Conservation (phyloP, 1,284 basidiomycete species). For the Moesziomyces parantarcticus region DNA sequence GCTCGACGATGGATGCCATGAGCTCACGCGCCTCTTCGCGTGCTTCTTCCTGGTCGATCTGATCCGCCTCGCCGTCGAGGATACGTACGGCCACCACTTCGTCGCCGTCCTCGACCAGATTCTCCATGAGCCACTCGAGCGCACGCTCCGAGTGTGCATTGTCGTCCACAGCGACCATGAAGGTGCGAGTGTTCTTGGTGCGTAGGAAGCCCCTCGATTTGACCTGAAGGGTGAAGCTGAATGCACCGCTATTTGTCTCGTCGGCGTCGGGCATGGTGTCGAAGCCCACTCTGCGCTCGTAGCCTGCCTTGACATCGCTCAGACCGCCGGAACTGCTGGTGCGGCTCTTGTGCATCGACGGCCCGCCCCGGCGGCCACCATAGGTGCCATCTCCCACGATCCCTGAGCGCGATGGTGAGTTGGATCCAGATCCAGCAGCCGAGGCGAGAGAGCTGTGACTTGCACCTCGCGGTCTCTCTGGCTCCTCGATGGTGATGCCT, state of each 20-base stretch:
- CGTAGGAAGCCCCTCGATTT: slow-evolving; percentile 85
- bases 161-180: slow-evolving; percentile 86
- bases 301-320: slow-evolving; percentile 53
- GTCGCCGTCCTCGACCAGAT: slow-evolving; percentile 89
- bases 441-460: slow-evolving; percentile 32
- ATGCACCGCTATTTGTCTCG: slow-evolving; percentile 55
- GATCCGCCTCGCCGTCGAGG: slow-evolving; percentile 80
- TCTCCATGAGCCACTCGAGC: slow-evolving; percentile 74
- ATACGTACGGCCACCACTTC: slow-evolving; percentile 92
- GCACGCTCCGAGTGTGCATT: slow-evolving; percentile 71
- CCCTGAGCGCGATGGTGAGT: slow-evolving; percentile 24
- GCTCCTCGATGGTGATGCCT: slow-evolving; percentile 49
- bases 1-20: slow-evolving; percentile 82
- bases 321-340: slow-evolving; percentile 48
- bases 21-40: slow-evolving; percentile 88
- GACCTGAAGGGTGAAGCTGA: slow-evolving; percentile 73
- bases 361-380: slow-evolving; percentile 45
- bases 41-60: slow-evolving; percentile 77
- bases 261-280: slow-evolving; percentile 67
- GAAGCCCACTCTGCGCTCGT: slow-evolving; percentile 65
- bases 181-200: slow-evolving; percentile 84
- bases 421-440: slow-evolving; percentile 4
- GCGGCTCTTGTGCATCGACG: slow-evolving; percentile 39
- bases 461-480: slow-evolving; percentile 23
- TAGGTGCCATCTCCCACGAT: slow-evolving; percentile 51